Evolutionary conservation across 305 asterid species (phyloP).

Genomic region (Striga hermonthica): DNA sequence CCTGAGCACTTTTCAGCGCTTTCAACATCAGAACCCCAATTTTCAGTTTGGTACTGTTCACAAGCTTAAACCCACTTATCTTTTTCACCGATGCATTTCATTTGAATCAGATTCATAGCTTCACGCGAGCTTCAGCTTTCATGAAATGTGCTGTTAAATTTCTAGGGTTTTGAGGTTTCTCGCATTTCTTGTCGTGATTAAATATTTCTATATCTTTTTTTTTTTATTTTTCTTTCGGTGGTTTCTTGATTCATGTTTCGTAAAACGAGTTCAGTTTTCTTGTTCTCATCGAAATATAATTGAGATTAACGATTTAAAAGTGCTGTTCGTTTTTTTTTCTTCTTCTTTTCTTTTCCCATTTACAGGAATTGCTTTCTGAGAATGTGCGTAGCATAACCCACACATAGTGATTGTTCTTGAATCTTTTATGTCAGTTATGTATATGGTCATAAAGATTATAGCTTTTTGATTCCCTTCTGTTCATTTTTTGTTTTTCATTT

Average conservation of each 20-base stretch:
- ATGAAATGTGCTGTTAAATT: conserved; percentile 26
- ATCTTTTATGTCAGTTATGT: conserved; percentile 20
- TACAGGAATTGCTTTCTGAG: conserved; percentile 30
- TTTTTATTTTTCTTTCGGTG: no score
- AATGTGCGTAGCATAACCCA: conserved; percentile 30
- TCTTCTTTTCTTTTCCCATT: conserved; percentile 20
- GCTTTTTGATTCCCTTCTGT: conserved; percentile 30
- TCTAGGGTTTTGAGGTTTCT: conserved; percentile 28
- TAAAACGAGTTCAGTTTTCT: neutral
- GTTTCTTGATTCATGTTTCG: no score
- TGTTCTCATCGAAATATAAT: conserved; percentile 24
- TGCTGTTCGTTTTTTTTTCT: neutral
- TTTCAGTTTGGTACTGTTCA: conserved; percentile 33
- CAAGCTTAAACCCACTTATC: conserved; percentile 40
- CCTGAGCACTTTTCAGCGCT: conserved; percentile 36
- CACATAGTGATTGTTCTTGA: no score
- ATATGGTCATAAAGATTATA: conserved; percentile 38
- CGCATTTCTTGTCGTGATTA: conserved; percentile 15
- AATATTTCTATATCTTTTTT: no score
- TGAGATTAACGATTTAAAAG: conserved; percentile 26
- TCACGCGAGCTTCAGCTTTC: conserved; percentile 23
- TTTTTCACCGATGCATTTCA: conserved; percentile 34
- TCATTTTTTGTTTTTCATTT: conserved; percentile 29
- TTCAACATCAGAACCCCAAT: conserved; percentile 34
- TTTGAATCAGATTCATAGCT: conserved; percentile 29